Base-by-base conservation (phyloP, 257 asterid species). In the Buddleja alternifolia region DNA sequence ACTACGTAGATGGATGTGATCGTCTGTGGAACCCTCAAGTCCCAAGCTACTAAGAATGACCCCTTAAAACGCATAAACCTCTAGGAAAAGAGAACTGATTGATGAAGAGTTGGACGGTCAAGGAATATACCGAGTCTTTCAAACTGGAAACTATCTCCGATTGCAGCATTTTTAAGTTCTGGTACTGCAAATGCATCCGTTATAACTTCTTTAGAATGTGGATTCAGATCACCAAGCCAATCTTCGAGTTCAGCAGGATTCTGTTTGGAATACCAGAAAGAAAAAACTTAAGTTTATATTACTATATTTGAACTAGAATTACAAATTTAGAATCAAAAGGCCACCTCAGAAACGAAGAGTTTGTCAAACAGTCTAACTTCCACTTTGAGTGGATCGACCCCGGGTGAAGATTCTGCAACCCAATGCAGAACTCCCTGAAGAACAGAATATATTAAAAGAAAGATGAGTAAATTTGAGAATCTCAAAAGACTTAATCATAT, bases 401-500 rank as follows among this genome's bases (percentile, higher is more conserved):
- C 96, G 3, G 91, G 80, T 50, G 91, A 74, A 69, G 97, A 79
- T 73, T 88, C 96, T 8, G 96, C 73, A 54, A 93, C 97, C 97
- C 96, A 91, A 78, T 94, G 99, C 74, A 94, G 90, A 77, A 91
- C 97, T 19, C 97, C 97, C 97, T 94, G 81, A 34, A 71, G 29
- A 75, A 56, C 60, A 79, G 40, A 66, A 70, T n/a, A n/a, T 40
- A 25, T 34, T 34, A 41, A 29, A 46, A 48, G 12, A 24, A 57
- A 8, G 48, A n/a, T 21, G 25, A 63, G 71, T 56, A 52, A 7
- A 15, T 16, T 7, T 3, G 7, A 46, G 58, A 41, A 66, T 36
- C 11, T 21, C 24, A 7, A 52, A 34, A 25, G 50, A 6, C 17
- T 6, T 6, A 7, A 20, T 19, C 46, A 12, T 12, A 16, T 63